Conservation (phyloP, 1,284 basidiomycete genomes). For the Ustilago tritici region DNA sequence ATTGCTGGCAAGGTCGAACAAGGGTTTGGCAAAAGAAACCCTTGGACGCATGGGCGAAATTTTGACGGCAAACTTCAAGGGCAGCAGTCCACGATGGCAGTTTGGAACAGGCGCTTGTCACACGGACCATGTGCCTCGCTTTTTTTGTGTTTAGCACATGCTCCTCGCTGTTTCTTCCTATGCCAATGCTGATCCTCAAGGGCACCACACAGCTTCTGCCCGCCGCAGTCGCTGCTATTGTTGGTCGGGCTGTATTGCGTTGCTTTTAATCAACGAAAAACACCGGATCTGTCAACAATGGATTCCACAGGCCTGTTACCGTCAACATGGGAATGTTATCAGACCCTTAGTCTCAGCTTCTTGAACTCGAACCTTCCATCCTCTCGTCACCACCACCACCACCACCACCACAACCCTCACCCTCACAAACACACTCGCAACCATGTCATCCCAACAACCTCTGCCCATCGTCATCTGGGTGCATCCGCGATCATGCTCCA, state of each 20-base stretch:
- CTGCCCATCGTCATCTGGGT: slow-evolving; percentile 61
- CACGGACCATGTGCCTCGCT: slow-evolving; percentile 33
- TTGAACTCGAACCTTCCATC: neutral
- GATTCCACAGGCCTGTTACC: neutral
- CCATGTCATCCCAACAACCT: slow-evolving; percentile 29
- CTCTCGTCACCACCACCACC: neutral
- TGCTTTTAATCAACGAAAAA: neutral
- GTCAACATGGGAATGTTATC: neutral
- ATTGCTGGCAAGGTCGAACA: neutral
- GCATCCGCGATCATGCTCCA: slow-evolving; percentile 60
- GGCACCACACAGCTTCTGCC: neutral
- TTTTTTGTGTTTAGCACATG: neutral
- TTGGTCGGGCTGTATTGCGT: neutral
- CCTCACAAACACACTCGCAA: neutral
- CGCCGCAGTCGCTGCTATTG: neutral
- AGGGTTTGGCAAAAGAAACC: neutral
- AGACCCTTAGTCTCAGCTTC: neutral
- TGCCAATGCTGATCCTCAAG: slow-evolving; percentile 8
- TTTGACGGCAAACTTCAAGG: neutral
- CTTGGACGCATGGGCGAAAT: neutral
- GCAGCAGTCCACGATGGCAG: neutral
- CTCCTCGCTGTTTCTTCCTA: slow-evolving; percentile 19
- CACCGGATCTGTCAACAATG: neutral
- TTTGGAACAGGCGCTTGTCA: neutral
- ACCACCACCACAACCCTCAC: neutral